Evolutionary conservation across 768 basidiomycete species (phyloP).

Genomic region (Imleria badia): DNA sequence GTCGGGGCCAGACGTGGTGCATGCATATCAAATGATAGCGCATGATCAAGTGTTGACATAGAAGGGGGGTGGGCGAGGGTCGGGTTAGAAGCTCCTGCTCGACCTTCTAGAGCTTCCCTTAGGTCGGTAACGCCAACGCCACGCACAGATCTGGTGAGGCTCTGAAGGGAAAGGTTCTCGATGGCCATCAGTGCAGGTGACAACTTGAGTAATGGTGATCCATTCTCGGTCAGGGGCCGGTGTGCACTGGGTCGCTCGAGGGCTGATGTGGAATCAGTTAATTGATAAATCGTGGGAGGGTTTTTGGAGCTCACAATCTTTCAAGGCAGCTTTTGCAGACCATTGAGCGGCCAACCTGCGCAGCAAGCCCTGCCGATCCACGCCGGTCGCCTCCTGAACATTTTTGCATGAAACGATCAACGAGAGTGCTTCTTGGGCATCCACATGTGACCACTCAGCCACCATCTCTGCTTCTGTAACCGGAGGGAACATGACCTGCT

Average conservation of each 20-base stretch:
- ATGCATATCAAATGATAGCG: conserved; percentile 46
- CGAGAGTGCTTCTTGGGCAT: conserved; percentile 52
- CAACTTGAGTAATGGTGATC: conserved; percentile 75
- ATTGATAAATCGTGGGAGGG: conserved; percentile 12
- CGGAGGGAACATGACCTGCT: conserved; percentile 43
- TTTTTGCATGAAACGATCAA: conserved; percentile 51
- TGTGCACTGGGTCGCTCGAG: conserved; percentile 52
- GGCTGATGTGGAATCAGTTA: conserved; percentile 37
- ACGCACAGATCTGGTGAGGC: conserved; percentile 72
- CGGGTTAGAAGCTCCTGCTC: conserved; percentile 79
- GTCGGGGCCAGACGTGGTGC: conserved; percentile 44
- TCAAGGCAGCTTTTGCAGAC: conserved; percentile 73
- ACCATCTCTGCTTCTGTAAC: conserved; percentile 22
- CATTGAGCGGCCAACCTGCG: conserved; percentile 59
- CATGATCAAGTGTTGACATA: conserved; percentile 73
- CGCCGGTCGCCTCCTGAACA: conserved; percentile 63
- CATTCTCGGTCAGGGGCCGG: conserved; percentile 66
- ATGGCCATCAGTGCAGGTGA: conserved; percentile 89
- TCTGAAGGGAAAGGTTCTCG: conserved; percentile 86
- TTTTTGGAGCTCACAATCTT: conserved; percentile 58
- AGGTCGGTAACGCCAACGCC: conserved; percentile 87
- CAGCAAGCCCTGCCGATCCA: conserved; percentile 56
- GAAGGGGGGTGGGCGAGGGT: conserved; percentile 68
- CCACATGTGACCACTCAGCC: conserved; percentile 40
- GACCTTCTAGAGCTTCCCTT: conserved; percentile 84